Evolutionary conservation across 2,329 filamentous ascomycete genomes (phyloP).

Genomic region (Xylariales sp.): DNA sequence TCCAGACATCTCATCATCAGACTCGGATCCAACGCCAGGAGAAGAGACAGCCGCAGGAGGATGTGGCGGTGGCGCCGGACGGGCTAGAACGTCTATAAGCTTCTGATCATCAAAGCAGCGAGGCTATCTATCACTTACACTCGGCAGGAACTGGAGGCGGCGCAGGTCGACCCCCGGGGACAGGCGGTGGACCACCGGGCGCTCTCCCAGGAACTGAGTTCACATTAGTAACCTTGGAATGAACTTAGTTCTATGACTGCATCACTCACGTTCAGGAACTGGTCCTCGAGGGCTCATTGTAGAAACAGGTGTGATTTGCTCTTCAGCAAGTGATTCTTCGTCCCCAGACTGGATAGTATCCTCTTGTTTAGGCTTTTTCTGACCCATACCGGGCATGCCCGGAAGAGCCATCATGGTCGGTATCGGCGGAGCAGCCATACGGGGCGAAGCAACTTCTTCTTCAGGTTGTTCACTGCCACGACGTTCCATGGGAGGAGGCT

Average conservation of each 20-base stretch:
- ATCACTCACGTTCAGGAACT: constrained; percentile 22
- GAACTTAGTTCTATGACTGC: too few species aligned
- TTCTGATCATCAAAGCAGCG: constrained; percentile 1
- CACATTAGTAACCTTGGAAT: too few species aligned
- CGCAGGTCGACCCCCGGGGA: constrained; percentile 47
- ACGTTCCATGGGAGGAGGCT: constrained; percentile 38
- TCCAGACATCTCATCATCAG: constrained; percentile 78
- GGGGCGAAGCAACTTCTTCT: constrained; percentile 37
- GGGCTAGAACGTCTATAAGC: constrained; percentile 45
- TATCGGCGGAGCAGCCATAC: constrained; percentile 46
- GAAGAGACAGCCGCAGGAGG: constrained; percentile 53
- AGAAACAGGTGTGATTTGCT: constrained; percentile 24
- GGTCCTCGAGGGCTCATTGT: constrained; percentile 20
- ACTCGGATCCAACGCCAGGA: constrained; percentile 74
- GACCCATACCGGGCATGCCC: constrained; percentile 74
- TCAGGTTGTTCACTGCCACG: constrained; percentile 39
- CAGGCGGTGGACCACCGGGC: constrained; percentile 34
- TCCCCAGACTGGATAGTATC: constrained; percentile 44
- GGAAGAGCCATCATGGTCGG: constrained; percentile 62
- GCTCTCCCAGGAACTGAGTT: constrained; percentile 22
- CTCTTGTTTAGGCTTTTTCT: constrained; percentile 43
- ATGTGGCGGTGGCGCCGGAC: constrained; percentile 43
- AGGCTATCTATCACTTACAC: constrained; percentile 38
- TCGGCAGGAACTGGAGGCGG: constrained; percentile 56
- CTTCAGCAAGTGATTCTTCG: constrained; percentile 35